Conservation (phyloP, 805 yeast genomes). For the Peterozyma xylosa region DNA sequence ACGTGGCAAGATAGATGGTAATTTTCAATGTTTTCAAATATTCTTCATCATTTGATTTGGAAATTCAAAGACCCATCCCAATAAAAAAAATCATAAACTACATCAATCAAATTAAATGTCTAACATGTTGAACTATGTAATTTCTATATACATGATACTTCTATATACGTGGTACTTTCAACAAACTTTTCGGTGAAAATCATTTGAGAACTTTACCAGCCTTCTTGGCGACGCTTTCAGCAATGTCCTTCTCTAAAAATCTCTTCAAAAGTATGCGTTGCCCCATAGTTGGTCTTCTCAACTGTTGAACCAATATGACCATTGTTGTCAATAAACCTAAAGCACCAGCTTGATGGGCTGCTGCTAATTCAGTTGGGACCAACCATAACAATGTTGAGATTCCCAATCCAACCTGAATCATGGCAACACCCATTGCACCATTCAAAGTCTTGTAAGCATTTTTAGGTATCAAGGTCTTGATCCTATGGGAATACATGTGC, state of each 20-base stretch:
- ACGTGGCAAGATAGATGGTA: too few relatives aligned
- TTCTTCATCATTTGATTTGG: too few relatives aligned
- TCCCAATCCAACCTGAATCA: conserved; percentile 81
- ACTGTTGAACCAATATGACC: conserved; percentile 50
- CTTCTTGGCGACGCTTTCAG: conserved; percentile 7
- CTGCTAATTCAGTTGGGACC: conserved; percentile 90
- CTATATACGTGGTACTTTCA: too few relatives aligned
- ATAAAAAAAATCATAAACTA: too few relatives aligned
- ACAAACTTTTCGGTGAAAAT: too few relatives aligned
- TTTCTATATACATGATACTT: too few relatives aligned
- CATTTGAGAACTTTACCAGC: not conserved
- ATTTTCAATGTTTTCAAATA: too few relatives aligned
- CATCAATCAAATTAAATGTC: too few relatives aligned
- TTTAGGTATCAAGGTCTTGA: conserved; percentile 50
- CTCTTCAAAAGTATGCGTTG: conserved; percentile 22
- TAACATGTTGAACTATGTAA: too few relatives aligned
- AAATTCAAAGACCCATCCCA: too few relatives aligned
- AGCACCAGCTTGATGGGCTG: conserved; percentile 97
- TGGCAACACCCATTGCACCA: conserved; percentile 73
- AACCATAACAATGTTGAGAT: conserved; percentile 77
- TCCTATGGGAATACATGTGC: conserved; percentile 60
- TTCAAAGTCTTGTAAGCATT: conserved; percentile 50
- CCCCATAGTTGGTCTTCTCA: conserved; percentile 44
- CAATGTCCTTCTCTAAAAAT: conserved; percentile 12
- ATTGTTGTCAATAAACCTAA: conserved; percentile 77